Percentiles rank a stretch among this genome's conserved stretches.
phyloP scores from a whole-genome alignment of 768 basidiomycete genomes.

The Lepiota subincarnata region DNA sequence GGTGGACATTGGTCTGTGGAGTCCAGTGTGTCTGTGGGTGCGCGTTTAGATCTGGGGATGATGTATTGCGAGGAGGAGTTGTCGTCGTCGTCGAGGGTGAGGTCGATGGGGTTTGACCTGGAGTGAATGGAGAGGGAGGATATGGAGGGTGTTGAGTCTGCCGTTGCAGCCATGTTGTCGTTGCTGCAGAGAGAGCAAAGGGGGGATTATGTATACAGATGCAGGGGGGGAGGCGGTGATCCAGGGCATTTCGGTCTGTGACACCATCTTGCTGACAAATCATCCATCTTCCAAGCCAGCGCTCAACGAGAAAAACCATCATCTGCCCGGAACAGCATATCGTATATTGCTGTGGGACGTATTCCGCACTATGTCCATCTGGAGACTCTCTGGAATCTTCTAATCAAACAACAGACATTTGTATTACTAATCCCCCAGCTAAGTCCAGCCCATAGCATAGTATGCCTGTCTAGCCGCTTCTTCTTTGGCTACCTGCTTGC shows the following conservation, averaged over 20 bases:
- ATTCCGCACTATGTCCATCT: too few species aligned
- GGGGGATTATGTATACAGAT: constrained; percentile 15
- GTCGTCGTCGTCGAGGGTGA: constrained; percentile 68
- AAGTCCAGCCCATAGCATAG: constrained; percentile 73
- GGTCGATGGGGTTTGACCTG: constrained; percentile 56
- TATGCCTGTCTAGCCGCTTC: constrained; percentile 71
- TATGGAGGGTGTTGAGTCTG: constrained; percentile 26
- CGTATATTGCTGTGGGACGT: background rate
- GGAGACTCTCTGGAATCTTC: background rate
- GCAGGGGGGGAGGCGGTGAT: constrained; percentile 14
- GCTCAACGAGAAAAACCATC: too few species aligned
- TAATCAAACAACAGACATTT: background rate
- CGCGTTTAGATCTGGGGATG: constrained; percentile 10
- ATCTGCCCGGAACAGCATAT: background rate
- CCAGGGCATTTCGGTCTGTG: constrained; percentile 10
- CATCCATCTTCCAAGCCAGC: background rate
- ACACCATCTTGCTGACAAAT: constrained; percentile 10
- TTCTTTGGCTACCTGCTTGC: constrained; percentile 76
- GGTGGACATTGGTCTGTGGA: constrained; percentile 6
- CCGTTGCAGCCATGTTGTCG: constrained; percentile 20
- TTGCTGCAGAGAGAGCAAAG: background rate
- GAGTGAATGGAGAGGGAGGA: constrained; percentile 28
- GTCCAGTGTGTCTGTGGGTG: background rate
- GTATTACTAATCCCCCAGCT: background rate
- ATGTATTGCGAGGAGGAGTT: constrained; percentile 23